phyloP scores from a whole-genome alignment of 768 basidiomycete genomes.

The Suillus ampliporus region DNA sequence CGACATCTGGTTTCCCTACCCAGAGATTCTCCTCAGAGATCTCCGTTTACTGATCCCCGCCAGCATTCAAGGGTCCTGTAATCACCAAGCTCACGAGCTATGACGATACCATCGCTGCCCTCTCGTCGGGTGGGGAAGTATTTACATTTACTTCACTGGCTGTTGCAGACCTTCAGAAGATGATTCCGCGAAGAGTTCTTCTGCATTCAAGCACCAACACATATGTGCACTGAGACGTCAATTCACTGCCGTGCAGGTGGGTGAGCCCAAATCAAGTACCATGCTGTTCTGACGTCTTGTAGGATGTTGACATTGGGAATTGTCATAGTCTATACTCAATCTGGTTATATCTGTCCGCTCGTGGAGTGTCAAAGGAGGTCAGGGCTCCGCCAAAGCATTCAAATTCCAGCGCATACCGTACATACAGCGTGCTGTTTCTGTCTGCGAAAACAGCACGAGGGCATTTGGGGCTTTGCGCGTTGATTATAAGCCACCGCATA shows the following conservation, averaged over 20 bases:
- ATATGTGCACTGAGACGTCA: slow-evolving; percentile 90
- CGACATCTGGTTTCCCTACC: slow-evolving; percentile 64
- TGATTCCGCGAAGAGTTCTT: slow-evolving; percentile 21
- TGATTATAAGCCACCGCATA: slow-evolving; percentile 64
- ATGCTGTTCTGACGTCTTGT: slow-evolving; percentile 14
- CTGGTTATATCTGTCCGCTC: slow-evolving; percentile 89
- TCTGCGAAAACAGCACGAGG: slow-evolving; percentile 86
- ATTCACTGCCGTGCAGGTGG: slow-evolving; percentile 80
- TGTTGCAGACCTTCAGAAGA: slow-evolving; percentile 40
- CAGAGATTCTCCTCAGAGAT: slow-evolving; percentile 80
- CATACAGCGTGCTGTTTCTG: slow-evolving; percentile 84
- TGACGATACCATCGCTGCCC: slow-evolving; percentile 81
- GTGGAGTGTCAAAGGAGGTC: slow-evolving; percentile 46
- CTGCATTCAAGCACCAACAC: slow-evolving; percentile 76
- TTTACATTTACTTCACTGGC: slow-evolving; percentile 72
- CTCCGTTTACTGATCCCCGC: slow-evolving; percentile 80
- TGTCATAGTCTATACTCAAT: slow-evolving; percentile 91
- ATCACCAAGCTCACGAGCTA: slow-evolving; percentile 82
- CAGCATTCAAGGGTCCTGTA: slow-evolving; percentile 67
- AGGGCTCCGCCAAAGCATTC: slow-evolving; percentile 52
- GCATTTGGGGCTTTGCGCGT: slow-evolving; percentile 85
- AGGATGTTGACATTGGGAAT: slow-evolving; percentile 93
- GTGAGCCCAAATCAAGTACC: slow-evolving; percentile 23
- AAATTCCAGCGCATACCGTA: slow-evolving; percentile 83
- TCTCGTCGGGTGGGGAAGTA: slow-evolving; percentile 88